Evolutionary conservation across 192 early-diverging fungal genomes (phyloP), one percentile per base, ranked within the genome.

Genomic region (Coemansia sp.): DNA sequence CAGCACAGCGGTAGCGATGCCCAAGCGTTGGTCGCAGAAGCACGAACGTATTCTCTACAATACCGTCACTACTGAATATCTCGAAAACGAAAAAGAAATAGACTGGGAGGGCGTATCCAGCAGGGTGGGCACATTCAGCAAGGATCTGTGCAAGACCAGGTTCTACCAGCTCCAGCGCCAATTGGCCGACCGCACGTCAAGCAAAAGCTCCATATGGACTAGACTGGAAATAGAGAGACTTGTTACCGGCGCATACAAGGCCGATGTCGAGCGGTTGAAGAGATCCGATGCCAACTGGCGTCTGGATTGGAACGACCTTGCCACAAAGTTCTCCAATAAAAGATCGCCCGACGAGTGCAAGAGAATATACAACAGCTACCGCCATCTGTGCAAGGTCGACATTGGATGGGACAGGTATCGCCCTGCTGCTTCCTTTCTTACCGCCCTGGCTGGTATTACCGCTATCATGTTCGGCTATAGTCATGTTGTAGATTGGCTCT

Each of bases 341-440:
- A 42, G 60, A 9, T 15, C 10, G 6, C 60, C 67, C 4, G 33
- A 68, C 19, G 66, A 69, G 33, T 69, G 67, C 25, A 62, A 58
- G 61, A 28, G 67, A 17, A 53, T 62, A 6, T 69, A 58, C 37
- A 37, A 57, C 19, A 52, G 25, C 5, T 57, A 58, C n/a, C 42
- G 50, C 10, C 40, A 69, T 20, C 23, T 69, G 55, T 62, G 67
- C 29, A 33, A 60, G 11, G 25, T 50, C 4, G 62, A 27, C 15
- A 30, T 58, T 9, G 20, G 44, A 2, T 47, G 44, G 44, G 11
- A 23, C 6, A 20, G 23, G 20, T 20, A 47, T 22, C 44, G 9
- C 9, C 9, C 33, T 34, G 33, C 5, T 6, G 9, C 33, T 6
- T 6, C 4, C 5, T 34, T 34, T 34, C 4, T 34, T 34, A 9